phyloP scores from a whole-genome alignment of 768 basidiomycete genomes.

The Leccinellum rugosiceps region DNA sequence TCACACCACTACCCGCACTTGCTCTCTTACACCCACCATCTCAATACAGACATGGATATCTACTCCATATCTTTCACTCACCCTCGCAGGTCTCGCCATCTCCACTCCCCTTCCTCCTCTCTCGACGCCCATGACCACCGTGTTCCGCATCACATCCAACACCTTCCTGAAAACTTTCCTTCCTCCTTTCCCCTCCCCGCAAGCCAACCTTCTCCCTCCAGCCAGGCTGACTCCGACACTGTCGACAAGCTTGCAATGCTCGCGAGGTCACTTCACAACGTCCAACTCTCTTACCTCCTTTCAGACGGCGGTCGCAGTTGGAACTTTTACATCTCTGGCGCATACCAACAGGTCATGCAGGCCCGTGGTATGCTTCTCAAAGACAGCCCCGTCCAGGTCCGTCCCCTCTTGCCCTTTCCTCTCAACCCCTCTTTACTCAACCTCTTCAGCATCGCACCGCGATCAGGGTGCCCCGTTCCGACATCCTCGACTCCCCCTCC shows the following conservation, averaged over 20 bases:
- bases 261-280: conserved; percentile 77
- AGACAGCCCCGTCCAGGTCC: conserved; percentile 82
- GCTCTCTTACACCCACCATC: neutral
- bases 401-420: conserved; percentile 13
- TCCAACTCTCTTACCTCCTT: conserved; percentile 76
- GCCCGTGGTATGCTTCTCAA: conserved; percentile 87
- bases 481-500: conserved; percentile 84
- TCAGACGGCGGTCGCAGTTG: conserved; percentile 66
- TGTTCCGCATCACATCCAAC: conserved; percentile 38
- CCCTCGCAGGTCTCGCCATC: conserved; percentile 75
- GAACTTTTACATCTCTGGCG: conserved; percentile 90
- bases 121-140: conserved; percentile 60
- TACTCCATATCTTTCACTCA: conserved; percentile 94
- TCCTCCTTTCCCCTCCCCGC: conserved; percentile 40
- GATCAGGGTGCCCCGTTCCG: conserved; percentile 89
- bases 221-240: conserved; percentile 61
- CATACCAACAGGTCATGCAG: conserved; percentile 90
- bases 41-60: conserved; percentile 65
- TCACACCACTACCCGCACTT: conserved; percentile 2
- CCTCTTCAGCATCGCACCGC: conserved; percentile 67
- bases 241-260: conserved; percentile 77
- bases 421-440: conserved; percentile 13
- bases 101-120: conserved; percentile 54
- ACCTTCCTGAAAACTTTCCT: conserved; percentile 30
- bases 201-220: conserved; percentile 28